phyloP scores from a whole-genome alignment of 192 early-diverging fungal species.

The Lobosporangium transversale region DNA sequence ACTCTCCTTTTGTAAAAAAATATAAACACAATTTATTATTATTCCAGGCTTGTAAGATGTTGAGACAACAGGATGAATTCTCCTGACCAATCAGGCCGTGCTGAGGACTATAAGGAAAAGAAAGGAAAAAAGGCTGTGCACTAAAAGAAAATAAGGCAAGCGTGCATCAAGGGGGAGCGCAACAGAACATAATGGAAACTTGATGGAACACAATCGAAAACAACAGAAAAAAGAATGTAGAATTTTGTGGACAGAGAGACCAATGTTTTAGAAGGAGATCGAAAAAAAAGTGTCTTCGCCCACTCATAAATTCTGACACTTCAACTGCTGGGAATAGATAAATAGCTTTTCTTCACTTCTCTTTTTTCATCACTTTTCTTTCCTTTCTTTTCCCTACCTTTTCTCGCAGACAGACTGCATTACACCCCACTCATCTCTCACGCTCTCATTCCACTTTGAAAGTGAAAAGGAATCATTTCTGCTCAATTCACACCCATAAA shows the following conservation, averaged over 20 bases:
- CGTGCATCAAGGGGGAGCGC: not conserved
- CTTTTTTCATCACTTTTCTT: slow-evolving; percentile 8
- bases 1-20: not conserved
- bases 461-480: not conserved
- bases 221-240: too few relatives aligned
- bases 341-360: not conserved
- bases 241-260: too few relatives aligned
- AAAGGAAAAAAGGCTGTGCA: not conserved
- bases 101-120: too few relatives aligned
- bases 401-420: not conserved
- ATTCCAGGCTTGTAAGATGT: too few relatives aligned
- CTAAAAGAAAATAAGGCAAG: not conserved
- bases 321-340: too few relatives aligned
- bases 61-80: too few relatives aligned
- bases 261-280: not conserved
- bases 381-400: not conserved
- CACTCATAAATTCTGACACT: not conserved
- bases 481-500: not conserved
- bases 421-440: not conserved
- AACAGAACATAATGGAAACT: slow-evolving; percentile 1
- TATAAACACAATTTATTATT: too few relatives aligned
- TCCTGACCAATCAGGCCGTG: too few relatives aligned
- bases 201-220: not conserved
- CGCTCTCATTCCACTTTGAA: not conserved
- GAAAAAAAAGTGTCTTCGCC: not conserved